Evolutionary conservation across 768 basidiomycete species (phyloP), one percentile per base, ranked within the genome.

Genomic region (Porpolomopsis calyptriformis): DNA sequence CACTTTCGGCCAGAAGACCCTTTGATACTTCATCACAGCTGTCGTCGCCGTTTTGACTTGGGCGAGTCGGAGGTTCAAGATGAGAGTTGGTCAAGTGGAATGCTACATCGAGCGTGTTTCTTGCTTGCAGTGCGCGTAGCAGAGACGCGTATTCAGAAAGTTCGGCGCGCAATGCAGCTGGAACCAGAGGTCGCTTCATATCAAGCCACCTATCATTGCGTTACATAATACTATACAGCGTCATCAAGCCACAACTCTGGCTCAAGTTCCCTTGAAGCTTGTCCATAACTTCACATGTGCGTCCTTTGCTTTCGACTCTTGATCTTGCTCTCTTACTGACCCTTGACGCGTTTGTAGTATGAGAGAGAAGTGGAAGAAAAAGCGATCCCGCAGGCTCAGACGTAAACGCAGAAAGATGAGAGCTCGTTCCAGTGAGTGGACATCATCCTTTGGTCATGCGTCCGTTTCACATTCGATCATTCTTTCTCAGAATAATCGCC

Each of bases 301-400:
- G 29, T 14, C 14, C 14, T 31, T 31, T 7, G 29, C 14, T 38
- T n/a, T 38, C 6, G 9, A 6, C 36, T n/a, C 12, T 38, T 18
- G 8, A 18, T 38, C 24, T n/a, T 8, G 36, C 12, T 38, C 6
- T 9, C 19, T 38, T 20, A 18, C 36, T 9, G 14, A n/a, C 12
- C 16, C 9, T 38, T 20, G 16, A 6, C 36, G 19, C 12, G 16
- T 6, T 50, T n/a, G n/a, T 45, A 83, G 77, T 53, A 90, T 89
- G 87, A 87, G 87, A 85, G 87, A 89, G 69, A 90, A 90, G 82
- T 90, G 87, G 87, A 89, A 89, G 80, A 91, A 91, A 72, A 91
- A 91, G 76, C 78, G 87, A 64, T 87, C 87, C 53, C 81, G 87
- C 65, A 85, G 88, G 63, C 88, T 91, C 72, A 76, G 88, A 63